Evolutionary conservation across 257 asterid species (phyloP).

Genomic region (Primulina tabacum): DNA sequence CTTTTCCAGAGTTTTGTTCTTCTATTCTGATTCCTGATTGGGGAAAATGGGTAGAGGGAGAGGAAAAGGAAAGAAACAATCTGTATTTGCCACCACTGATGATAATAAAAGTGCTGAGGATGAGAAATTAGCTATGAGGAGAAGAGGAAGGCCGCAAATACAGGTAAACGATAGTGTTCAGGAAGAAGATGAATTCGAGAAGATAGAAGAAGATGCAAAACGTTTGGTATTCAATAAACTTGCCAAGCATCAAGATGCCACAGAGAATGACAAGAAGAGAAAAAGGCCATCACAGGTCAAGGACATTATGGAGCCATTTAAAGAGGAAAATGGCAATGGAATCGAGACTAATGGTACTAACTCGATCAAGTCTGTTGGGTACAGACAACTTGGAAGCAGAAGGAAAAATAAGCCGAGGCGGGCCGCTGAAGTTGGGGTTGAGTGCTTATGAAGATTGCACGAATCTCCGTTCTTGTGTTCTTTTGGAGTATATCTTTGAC

Average conservation of each 20-base stretch:
- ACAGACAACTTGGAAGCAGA: conserved; percentile 65
- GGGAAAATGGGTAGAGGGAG: conserved; percentile 69
- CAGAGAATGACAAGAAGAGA: conserved; percentile 61
- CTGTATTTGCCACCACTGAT: conserved; percentile 37
- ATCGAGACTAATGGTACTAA: conserved; percentile 36
- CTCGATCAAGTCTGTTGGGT: conserved; percentile 50
- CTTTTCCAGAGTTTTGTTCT: conserved; percentile 37
- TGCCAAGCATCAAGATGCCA: conserved; percentile 38
- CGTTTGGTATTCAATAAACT: conserved; percentile 33
- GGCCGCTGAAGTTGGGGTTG: conserved; percentile 92
- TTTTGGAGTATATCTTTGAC: neutral
- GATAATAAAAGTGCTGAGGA: conserved; percentile 67
- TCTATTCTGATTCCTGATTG: conserved; percentile 25
- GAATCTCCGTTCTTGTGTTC: neutral
- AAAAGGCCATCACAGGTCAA: conserved; percentile 49
- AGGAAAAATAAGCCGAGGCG: conserved; percentile 89
- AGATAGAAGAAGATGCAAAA: conserved; percentile 47
- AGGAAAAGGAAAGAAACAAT: conserved; percentile 73
- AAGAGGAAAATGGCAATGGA: conserved; percentile 47
- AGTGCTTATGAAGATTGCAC: conserved; percentile 50
- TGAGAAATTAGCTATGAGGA: conserved; percentile 55
- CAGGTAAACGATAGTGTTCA: conserved; percentile 48
- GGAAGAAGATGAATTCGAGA: conserved; percentile 48
- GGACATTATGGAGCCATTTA: conserved; percentile 49
- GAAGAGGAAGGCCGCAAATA: conserved; percentile 80